Conservation (phyloP, 2,329 filamentous ascomycete species). For the Xylariaceae sp. region DNA sequence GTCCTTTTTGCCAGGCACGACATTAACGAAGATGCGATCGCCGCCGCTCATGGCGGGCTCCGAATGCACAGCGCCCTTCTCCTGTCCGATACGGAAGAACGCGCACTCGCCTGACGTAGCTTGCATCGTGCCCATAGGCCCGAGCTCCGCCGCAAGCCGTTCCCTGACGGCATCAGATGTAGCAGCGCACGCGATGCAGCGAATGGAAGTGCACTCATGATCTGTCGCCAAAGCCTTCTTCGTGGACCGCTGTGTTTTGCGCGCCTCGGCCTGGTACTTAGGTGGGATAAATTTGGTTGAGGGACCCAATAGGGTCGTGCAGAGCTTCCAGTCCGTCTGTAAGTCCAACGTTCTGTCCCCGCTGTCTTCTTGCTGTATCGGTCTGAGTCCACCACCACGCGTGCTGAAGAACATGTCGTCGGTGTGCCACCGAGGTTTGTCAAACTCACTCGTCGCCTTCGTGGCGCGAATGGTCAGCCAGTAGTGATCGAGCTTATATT, state of each 20-base stretch:
- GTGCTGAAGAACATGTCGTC: conserved; percentile 55
- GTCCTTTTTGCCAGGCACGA: conserved; percentile 45
- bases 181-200: conserved; percentile 52
- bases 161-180: conserved; percentile 49
- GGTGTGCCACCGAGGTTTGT: conserved; percentile 55
- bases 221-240: conserved; percentile 38
- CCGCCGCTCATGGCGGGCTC: conserved; percentile 46
- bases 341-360: conserved; percentile 23
- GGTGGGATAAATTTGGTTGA: conserved; percentile 52
- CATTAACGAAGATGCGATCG: conserved; percentile 47
- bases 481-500: conserved; percentile 49
- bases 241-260: conserved; percentile 41
- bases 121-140: conserved; percentile 30
- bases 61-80: conserved; percentile 52
- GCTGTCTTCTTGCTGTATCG: conserved; percentile 4
- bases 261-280: conserved; percentile 41
- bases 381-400: conserved; percentile 27
- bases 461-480: conserved; percentile 57
- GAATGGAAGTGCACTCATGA: conserved; percentile 51
- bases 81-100: conserved; percentile 51
- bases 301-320: conserved; percentile 54
- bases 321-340: conserved; percentile 56
- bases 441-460: conserved; percentile 50
- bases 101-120: conserved; percentile 44
- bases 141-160: conserved; percentile 42